Evolutionary conservation across 495 filamentous ascomycete genomes (phyloP).

Genomic region (Penicillium argentinense): DNA sequence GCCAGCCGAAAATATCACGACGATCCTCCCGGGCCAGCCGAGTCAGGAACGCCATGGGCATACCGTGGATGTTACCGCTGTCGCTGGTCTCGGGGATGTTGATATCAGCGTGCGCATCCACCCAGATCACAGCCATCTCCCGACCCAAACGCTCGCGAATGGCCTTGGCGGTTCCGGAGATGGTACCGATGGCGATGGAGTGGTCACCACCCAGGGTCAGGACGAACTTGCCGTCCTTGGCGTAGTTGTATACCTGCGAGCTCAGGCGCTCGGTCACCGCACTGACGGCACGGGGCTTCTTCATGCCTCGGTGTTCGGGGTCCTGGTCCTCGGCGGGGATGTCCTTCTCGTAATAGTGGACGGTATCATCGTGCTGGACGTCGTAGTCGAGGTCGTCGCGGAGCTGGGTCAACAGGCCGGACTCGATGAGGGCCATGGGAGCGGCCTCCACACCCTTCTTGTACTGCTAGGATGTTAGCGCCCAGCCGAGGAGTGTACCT

Average conservation of each 20-base stretch:
- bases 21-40: slow-evolving; percentile 72
- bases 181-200: slow-evolving; percentile 91
- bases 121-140: slow-evolving; percentile 95
- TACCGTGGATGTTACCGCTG: slow-evolving; percentile 95
- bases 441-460: slow-evolving; percentile 93
- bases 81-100: slow-evolving; percentile 89
- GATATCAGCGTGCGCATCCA: slow-evolving; percentile 97
- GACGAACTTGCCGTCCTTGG: slow-evolving; percentile 80
- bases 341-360: slow-evolving; percentile 79
- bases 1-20: slow-evolving; percentile 83
- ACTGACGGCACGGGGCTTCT: slow-evolving; percentile 84
- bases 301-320: slow-evolving; percentile 85
- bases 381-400: slow-evolving; percentile 83
- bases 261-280: slow-evolving; percentile 80
- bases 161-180: slow-evolving; percentile 81
- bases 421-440: slow-evolving; percentile 84
- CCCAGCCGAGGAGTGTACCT: background rate
- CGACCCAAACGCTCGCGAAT: slow-evolving; percentile 75
- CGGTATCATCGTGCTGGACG: slow-evolving; percentile 77
- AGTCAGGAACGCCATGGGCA: slow-evolving; percentile 93
- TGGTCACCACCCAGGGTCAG: slow-evolving; percentile 96
- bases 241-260: slow-evolving; percentile 84
- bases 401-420: slow-evolving; percentile 83
- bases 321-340: slow-evolving; percentile 62
- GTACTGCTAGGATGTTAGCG: slow-evolving; percentile 51